These are phyloP conservation scores for Mycena amicta DNA, from an alignment of 768 basidiomycete genomes.

Conservation along the genomic window DNA sequence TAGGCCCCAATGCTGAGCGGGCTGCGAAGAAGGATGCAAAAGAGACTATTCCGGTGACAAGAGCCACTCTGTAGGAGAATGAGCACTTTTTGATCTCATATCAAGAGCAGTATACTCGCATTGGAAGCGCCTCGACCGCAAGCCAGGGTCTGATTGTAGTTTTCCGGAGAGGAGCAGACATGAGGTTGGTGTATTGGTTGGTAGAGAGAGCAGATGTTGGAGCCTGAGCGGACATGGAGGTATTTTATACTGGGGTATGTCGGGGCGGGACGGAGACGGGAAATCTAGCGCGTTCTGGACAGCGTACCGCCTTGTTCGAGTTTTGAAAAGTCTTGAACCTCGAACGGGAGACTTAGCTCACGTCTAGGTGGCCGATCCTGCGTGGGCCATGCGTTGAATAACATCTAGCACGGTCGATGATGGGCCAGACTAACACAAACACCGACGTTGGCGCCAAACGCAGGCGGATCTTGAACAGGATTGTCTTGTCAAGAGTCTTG, in stretches of 20 bases:
- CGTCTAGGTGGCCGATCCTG: too few species aligned
- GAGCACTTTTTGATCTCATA: not conserved
- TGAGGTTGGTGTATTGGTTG: not conserved
- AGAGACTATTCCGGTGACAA: constrained; percentile 50
- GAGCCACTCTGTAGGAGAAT: constrained; percentile 43
- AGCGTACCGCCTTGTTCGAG: too few species aligned
- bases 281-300: not conserved
- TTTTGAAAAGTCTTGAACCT: too few species aligned
- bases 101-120: constrained; percentile 37
- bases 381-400: too few species aligned
- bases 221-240: constrained; percentile 5
- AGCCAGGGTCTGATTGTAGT: constrained; percentile 62
- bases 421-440: too few species aligned
- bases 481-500: too few species aligned
- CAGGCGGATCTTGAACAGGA: too few species aligned
- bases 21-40: constrained; percentile 62
- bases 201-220: not conserved
- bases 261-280: not conserved
- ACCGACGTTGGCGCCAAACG: too few species aligned
- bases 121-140: constrained; percentile 66
- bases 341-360: too few species aligned
- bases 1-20: constrained; percentile 64
- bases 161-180: not conserved
- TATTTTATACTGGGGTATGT: not conserved
- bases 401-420: too few species aligned